Evolutionary conservation across 2,329 filamentous ascomycete genomes (phyloP).

Genomic region (Hypoxylon sp.): DNA sequence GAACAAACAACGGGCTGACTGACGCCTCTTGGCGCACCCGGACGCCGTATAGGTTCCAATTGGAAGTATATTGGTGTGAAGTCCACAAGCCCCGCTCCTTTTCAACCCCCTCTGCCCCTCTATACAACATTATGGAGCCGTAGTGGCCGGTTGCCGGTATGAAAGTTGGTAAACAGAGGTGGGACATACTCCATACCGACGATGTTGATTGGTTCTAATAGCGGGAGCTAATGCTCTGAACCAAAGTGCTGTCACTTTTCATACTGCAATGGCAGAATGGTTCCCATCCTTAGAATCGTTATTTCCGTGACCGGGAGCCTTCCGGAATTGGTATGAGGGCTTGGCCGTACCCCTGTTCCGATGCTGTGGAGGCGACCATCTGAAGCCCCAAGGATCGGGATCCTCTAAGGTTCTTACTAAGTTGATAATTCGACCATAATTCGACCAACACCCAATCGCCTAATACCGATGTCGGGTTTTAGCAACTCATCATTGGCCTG

Average conservation of each 20-base stretch:
- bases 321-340: background rate
- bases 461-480: constrained; percentile 31
- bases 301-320: constrained; percentile 18
- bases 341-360: constrained; percentile 4
- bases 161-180: constrained; percentile 8
- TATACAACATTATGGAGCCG: constrained; percentile 26
- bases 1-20: background rate
- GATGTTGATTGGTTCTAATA: constrained; percentile 15
- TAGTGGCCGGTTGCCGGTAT: constrained; percentile 13
- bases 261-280: constrained; percentile 10
- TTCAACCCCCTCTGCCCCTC: constrained; percentile 18
- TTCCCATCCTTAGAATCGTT: constrained; percentile 5
- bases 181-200: background rate
- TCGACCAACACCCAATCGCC: constrained; percentile 5
- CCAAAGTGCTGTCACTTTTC: constrained; percentile 13
- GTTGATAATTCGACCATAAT: background rate
- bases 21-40: background rate
- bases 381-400: background rate
- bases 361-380: constrained; percentile 3
- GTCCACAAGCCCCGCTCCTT: constrained; percentile 16
- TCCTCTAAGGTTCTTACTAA: background rate
- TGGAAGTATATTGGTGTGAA: background rate
- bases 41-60: constrained; percentile 4
- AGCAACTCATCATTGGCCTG: constrained; percentile 9
- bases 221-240: constrained; percentile 8